Evolutionary conservation across 352 stramenopile genomes (phyloP).

Genomic region (Phytophthora ohioensis): DNA sequence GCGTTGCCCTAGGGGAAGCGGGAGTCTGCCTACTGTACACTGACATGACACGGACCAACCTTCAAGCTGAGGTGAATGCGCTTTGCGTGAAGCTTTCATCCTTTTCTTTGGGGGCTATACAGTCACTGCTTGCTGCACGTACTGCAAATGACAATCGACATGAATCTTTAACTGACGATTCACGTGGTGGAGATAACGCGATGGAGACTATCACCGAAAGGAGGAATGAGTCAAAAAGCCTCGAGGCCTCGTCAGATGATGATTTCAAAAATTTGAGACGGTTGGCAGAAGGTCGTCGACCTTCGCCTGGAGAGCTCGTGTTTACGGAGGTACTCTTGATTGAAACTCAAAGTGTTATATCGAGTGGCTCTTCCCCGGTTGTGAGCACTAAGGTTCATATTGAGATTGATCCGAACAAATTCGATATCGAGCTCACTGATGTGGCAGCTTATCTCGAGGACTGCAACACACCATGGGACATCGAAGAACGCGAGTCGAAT

Average conservation of each 20-base stretch:
- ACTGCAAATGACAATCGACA: background rate
- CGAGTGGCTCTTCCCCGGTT: conserved; percentile 14
- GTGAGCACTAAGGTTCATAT: conserved; percentile 28
- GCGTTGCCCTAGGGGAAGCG: background rate
- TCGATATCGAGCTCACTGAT: conserved; percentile 44
- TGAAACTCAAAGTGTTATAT: conserved; percentile 55
- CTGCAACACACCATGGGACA: conserved; percentile 68
- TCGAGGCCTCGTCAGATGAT: conserved; percentile 38
- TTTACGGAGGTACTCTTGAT: conserved; percentile 73
- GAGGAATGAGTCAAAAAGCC: background rate
- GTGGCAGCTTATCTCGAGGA: conserved; percentile 57
- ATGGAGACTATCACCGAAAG: conserved; percentile 1
- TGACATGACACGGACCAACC: conserved; percentile 37
- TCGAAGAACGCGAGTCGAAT: conserved; percentile 23
- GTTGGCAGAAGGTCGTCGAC: conserved; percentile 56
- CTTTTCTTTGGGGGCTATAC: conserved; percentile 44
- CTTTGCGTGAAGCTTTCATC: conserved; percentile 63
- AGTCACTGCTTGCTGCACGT: conserved; percentile 33
- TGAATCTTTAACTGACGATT: conserved; percentile 5
- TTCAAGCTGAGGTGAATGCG: conserved; percentile 55
- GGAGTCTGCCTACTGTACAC: conserved; percentile 38
- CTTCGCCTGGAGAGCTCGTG: conserved; percentile 69
- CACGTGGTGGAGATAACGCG: background rate
- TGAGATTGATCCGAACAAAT: conserved; percentile 36
- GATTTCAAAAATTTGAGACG: conserved; percentile 71